phyloP scores from a whole-genome alignment of 2,329 filamentous ascomycete species.

The Gaeumannomyces sp. region DNA sequence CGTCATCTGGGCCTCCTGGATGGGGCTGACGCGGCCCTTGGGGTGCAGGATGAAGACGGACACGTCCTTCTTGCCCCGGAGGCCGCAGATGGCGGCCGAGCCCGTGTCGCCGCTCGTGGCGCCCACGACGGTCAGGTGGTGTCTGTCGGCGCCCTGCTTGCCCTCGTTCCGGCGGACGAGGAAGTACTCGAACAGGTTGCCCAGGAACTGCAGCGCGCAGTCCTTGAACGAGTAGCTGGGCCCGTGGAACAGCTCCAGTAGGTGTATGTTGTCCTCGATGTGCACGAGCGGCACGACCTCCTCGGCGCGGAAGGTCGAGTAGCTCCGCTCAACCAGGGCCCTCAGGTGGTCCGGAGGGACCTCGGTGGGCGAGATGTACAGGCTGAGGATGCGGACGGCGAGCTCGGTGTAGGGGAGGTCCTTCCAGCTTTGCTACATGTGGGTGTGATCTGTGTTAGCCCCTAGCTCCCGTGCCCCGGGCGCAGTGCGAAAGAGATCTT shows the following conservation, averaged over 20 bases:
- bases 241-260: conserved; percentile 94
- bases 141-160: conserved; percentile 59
- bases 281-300: conserved; percentile 75
- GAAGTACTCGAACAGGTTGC: conserved; percentile 94
- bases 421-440: conserved; percentile 56
- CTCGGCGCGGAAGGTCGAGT: conserved; percentile 77
- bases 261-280: conserved; percentile 72
- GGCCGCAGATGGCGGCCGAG: conserved; percentile 90
- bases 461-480: not conserved
- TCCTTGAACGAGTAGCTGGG: conserved; percentile 96
- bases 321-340: conserved; percentile 76
- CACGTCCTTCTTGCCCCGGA: conserved; percentile 93
- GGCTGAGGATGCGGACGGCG: conserved; percentile 75
- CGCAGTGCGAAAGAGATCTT: not conserved
- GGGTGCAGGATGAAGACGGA: conserved; percentile 94
- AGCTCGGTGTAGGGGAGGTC: conserved; percentile 74
- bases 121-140: conserved; percentile 80
- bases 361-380: conserved; percentile 80
- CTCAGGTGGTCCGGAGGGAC: conserved; percentile 76
- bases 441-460: not conserved
- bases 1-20: conserved; percentile 97
- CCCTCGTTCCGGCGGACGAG: conserved; percentile 65
- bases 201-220: conserved; percentile 85
- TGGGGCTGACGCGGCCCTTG: conserved; percentile 80
- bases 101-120: conserved; percentile 87